phyloP scores from a whole-genome alignment of 2,329 filamentous ascomycete species.

The Verticillium longisporum region DNA sequence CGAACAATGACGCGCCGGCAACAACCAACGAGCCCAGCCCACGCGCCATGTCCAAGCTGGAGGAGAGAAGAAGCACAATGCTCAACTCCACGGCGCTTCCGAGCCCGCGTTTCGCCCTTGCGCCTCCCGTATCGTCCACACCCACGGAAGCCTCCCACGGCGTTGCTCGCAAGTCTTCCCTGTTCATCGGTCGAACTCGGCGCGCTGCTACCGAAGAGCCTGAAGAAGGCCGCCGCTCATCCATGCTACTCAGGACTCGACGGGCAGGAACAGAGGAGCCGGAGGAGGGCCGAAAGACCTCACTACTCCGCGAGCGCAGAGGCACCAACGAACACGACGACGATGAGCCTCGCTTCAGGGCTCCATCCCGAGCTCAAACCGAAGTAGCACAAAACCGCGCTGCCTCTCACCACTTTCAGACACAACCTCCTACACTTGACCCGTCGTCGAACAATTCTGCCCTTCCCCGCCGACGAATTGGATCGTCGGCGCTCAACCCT shows the following conservation, averaged over 20 bases:
- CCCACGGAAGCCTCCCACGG: constrained; percentile 12
- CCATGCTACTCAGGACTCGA: constrained; percentile 36
- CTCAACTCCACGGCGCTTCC: constrained; percentile 37
- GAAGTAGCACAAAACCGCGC: constrained; percentile 36
- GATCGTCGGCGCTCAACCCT: constrained; percentile 36
- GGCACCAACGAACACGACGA: constrained; percentile 41
- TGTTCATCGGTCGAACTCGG: constrained; percentile 38
- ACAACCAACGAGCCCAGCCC: constrained; percentile 33
- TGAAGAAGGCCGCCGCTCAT: constrained; percentile 42
- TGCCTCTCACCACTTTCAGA: constrained; percentile 17
- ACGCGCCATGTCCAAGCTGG: constrained; percentile 41
- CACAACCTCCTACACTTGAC: background rate
- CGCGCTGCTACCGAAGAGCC: constrained; percentile 43
- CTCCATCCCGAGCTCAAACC: constrained; percentile 51
- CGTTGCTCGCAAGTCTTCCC: constrained; percentile 43
- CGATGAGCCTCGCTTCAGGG: constrained; percentile 43
- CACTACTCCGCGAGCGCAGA: constrained; percentile 37
- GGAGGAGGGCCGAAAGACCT: constrained; percentile 37
- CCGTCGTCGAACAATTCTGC: constrained; percentile 22
- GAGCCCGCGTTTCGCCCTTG: constrained; percentile 32
- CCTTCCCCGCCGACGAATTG: constrained; percentile 47
- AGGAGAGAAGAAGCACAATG: constrained; percentile 44
- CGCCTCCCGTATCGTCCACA: constrained; percentile 23
- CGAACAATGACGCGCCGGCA: constrained; percentile 30
- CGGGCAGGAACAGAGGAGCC: constrained; percentile 40